Base-by-base conservation (phyloP, 2,329 filamentous ascomycete species). In the Rutstroemia sp. region DNA sequence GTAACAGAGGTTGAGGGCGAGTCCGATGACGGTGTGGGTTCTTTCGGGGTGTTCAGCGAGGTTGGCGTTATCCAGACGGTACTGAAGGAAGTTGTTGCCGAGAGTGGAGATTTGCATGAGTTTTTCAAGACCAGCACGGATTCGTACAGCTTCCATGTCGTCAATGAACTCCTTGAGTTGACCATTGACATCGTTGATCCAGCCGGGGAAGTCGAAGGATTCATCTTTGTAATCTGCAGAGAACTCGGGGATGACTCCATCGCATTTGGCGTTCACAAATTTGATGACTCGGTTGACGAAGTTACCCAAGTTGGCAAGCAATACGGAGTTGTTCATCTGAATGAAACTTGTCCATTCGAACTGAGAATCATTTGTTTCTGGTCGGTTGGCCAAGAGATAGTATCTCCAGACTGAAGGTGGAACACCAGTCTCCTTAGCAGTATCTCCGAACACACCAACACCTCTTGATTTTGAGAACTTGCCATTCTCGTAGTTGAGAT, bases 391-490 rank as follows among this genome's bases (percentile, higher is more conserved):
- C 39, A 96, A 78, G 21, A 96, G 81, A 74, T 94, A 96, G 73
- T 92, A 96, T 63, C 92, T 80, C 89, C 91, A 96, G n/a, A 96
- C 89, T 60, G 92, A 89, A 0, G 90, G 78, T 16, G 87, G 81
- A 17, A 96, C 81, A 19, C 90, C 91, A 8, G 90, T 96, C 55
- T 95, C 86, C 72, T 88, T 87, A 48, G 89, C 92, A 66, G 88
- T 90, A 73, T 89, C 92, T 51, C 92, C 92, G 67, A 96, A 96
- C 1, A 96, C 92, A 66, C 92, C 92, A 39, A 96, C 82, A 34
- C 88, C 88, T 65, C 90, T 82, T 51, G 89, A 94, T 73, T 96
- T 96, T 69, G 87, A 92, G 75, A 96, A 96, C 71, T 96, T 96
- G 63, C 89, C 89, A 58, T 83, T 83, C 71, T 94, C 89, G 67